Percentiles rank a stretch among this genome's conserved stretches.
Evolutionary conservation across 2,329 filamentous ascomycete species (phyloP).

Genomic region (Cytospora schulzeri): DNA sequence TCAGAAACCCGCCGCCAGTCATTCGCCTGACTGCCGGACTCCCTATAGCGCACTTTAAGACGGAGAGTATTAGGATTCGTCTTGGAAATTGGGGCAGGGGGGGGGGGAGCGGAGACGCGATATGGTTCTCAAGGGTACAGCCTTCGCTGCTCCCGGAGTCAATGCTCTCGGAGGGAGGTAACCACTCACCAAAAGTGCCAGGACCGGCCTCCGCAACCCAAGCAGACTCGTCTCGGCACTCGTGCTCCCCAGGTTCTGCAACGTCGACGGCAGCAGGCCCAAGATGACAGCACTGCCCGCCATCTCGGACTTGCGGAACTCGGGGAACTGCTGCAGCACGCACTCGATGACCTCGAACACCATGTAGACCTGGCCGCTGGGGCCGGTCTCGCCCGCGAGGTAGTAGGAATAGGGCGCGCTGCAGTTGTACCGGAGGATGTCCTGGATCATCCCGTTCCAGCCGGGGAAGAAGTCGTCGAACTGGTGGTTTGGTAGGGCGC

Average conservation of each 20-base stretch:
- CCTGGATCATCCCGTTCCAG: slow-evolving; percentile 9
- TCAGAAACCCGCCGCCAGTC: not conserved
- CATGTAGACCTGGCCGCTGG: not conserved
- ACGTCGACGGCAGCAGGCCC: slow-evolving; percentile 28
- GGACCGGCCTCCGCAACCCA: slow-evolving; percentile 27
- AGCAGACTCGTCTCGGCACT: slow-evolving; percentile 30
- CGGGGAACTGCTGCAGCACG: slow-evolving; percentile 29
- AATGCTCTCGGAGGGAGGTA: no score
- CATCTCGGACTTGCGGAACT: slow-evolving; percentile 42
- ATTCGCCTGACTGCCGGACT: not conserved
- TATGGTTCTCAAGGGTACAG: no score
- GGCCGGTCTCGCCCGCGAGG: not conserved
- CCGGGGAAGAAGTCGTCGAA: slow-evolving; percentile 18
- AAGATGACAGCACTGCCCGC: slow-evolving; percentile 31
- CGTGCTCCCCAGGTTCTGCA: slow-evolving; percentile 27
- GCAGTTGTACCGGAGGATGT: not conserved
- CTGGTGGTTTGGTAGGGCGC: not conserved
- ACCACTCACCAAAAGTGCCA: slow-evolving; percentile 27
- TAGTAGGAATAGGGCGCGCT: not conserved
- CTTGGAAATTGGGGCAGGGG: no score
- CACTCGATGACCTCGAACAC: slow-evolving; percentile 9
- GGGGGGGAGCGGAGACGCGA: no score
- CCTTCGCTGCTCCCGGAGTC: no score
- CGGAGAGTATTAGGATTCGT: no score
- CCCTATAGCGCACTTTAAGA: not conserved